Evolutionary conservation across 345 rosid genomes (phyloP).

Genomic region (Populus ilicifolia): DNA sequence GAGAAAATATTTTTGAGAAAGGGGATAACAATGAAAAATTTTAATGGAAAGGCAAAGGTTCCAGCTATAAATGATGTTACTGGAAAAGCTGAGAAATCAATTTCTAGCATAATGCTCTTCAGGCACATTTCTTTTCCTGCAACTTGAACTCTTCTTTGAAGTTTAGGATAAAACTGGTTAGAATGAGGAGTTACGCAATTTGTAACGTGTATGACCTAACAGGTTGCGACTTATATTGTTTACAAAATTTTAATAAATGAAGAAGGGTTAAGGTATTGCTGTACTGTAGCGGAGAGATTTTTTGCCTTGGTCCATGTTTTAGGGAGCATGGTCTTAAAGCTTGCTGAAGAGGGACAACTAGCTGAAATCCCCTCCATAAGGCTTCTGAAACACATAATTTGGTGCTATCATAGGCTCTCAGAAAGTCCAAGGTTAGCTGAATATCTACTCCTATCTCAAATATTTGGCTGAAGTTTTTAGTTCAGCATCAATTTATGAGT

Average conservation of each 20-base stretch:
- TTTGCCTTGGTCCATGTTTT: slow-evolving; percentile 24
- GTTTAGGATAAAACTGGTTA: background rate
- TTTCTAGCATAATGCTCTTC: background rate
- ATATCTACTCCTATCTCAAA: background rate
- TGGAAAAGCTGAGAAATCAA: background rate
- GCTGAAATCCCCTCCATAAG: slow-evolving; percentile 7
- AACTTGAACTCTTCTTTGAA: background rate
- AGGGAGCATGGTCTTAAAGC: slow-evolving; percentile 20
- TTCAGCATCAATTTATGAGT: background rate
- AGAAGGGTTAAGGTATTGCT: slow-evolving; percentile 45
- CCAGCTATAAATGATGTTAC: background rate
- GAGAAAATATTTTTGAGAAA: background rate
- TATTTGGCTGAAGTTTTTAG: background rate
- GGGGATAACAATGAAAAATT: background rate
- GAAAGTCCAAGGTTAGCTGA: slow-evolving; percentile 39
- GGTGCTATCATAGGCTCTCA: slow-evolving; percentile 51
- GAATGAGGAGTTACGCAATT: background rate
- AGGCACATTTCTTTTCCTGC: background rate
- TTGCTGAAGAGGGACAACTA: slow-evolving; percentile 2
- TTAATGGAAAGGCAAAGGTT: background rate
- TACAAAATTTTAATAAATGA: slow-evolving; percentile 29
- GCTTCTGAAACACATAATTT: slow-evolving; percentile 32
- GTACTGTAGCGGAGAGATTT: slow-evolving; percentile 31
- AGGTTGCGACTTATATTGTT: slow-evolving; percentile 48
- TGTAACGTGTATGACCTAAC: slow-evolving; percentile 9